phyloP scores from a whole-genome alignment of 768 basidiomycete species.

The Podaxis sp. region DNA sequence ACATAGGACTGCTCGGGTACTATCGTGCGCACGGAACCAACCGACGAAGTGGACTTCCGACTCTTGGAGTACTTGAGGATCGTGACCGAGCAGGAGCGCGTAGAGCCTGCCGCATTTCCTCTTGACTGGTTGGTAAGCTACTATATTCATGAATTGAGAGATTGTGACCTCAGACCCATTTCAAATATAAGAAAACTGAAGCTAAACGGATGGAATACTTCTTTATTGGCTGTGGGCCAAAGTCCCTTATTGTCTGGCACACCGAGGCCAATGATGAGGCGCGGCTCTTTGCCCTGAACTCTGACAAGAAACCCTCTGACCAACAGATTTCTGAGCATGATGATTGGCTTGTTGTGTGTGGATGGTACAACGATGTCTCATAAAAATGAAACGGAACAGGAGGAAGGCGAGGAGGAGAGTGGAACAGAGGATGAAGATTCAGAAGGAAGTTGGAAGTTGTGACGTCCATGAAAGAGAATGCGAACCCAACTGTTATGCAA shows the following conservation, averaged over 20 bases:
- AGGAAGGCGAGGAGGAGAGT: background rate
- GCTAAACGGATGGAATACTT: background rate
- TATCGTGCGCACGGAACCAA: background rate
- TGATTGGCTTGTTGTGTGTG: background rate
- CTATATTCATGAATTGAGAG: background rate
- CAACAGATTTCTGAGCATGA: background rate
- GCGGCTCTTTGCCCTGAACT: too few species aligned
- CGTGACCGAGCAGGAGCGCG: background rate
- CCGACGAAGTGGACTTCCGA: background rate
- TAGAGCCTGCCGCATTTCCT: background rate
- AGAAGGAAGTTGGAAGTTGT: too few species aligned
- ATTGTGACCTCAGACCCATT: background rate
- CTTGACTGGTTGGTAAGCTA: background rate
- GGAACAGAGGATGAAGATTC: background rate
- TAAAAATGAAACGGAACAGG: background rate
- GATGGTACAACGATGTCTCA: background rate
- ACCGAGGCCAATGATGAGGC: too few species aligned
- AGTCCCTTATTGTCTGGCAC: background rate
- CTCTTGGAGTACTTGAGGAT: background rate
- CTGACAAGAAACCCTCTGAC: background rate
- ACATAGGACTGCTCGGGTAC: background rate
- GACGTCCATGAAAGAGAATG: too few species aligned
- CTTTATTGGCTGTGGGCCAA: background rate
- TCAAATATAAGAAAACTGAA: background rate
- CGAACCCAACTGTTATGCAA: too few species aligned